Evolutionary conservation across 192 early-diverging fungal species (phyloP), one percentile per base, ranked within the genome.

Genomic region (Geranomyces variabilis): DNA sequence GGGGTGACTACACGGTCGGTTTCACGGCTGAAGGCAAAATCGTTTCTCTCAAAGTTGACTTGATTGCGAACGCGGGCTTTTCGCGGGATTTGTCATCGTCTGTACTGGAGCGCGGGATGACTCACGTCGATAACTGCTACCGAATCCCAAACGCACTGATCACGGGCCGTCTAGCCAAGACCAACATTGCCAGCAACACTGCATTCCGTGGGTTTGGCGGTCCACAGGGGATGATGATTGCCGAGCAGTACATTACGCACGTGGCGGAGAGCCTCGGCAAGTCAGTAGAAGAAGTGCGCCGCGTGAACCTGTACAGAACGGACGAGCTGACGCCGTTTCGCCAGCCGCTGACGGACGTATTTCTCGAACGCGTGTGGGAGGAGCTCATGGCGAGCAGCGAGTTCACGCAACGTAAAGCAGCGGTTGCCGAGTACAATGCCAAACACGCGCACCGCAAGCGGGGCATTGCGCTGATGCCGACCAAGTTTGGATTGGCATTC

Each of bases 141-240:
- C 80, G 79, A 46, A 89, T 93, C 62, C 90, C 91, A 28, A 83
- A 91, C 74, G 72, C 88, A 8, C 80, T 85, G 48, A 77, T 91
- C 43, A 70, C 74, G 28, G 94, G 94, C 48, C 78, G 81, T 47
- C 75, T 93, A 29, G 93, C 92, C 75, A 88, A 87, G 63, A 94
- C 94, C 55, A 93, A 94, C 81, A 84, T 88, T 36, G 87, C 90
- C 71, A 90, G 91, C 66, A 94, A 93, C 81, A 94, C 93, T 48
- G 93, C 94, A 0, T 83, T 93, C 84, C 84, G 94, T 69, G 87
- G 93, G 30, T 95, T 94, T 70, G 94, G 94, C 57, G 91, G 84
- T 22, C 92, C 92, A 57, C 92, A 95, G 79, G 92, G 89, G 44
- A 91, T 93, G 89, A 82, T 94, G 68, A 80, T 94, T 48, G 83